Evolutionary conservation across 202 grass and related monocot genomes (phyloP), one percentile per base, ranked within the genome.

Genomic region (Panicum hallii): DNA sequence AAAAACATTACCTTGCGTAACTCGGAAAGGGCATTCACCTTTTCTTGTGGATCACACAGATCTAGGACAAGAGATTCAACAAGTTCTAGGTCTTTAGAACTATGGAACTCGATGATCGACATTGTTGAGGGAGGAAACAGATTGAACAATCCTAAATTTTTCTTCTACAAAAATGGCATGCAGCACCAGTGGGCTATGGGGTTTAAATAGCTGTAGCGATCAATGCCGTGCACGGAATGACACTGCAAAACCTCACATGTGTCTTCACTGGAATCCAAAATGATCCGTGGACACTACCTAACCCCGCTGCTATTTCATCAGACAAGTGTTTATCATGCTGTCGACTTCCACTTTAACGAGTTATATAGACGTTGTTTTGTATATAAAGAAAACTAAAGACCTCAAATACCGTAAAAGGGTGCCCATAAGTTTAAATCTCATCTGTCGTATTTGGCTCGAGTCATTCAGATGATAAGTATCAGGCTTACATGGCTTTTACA

Each of bases 291-390:
- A 30, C 13, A 36, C 10, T 76, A 62, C 20, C 9, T 49, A 7
- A 20, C 40, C 38, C 10, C 26, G 11, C 4, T 45, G 3, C 34
- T 60, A 65, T 49, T 7, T 58, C 60, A 9, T n/a, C 70, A 14
- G 13, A 75, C 45, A 79, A 79, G 52, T 79, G 58, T 40, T 20
- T 41, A 61, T 34, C 16, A 19, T 28, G 5, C 64, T 57, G 20
- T 79, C 15, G 1, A n/a, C 36, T 83, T 84, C 28, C 72, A 67
- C n/a, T 82, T 75, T 82, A 20, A 48, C 67, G 75, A 88, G 40
- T 4, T 83, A n/a, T 79, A 26, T 0, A 0, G 7, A 9, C 50
- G 63, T 30, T 32, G 5, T 61, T 34, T 67, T 60, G 60, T 26
- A 11, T 84, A 22, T 46, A 63, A 38, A 83, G 38, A 1, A 83